Evolutionary conservation across 1,284 basidiomycete species (phyloP).

Genomic region (Mycosarcoma maydis): DNA sequence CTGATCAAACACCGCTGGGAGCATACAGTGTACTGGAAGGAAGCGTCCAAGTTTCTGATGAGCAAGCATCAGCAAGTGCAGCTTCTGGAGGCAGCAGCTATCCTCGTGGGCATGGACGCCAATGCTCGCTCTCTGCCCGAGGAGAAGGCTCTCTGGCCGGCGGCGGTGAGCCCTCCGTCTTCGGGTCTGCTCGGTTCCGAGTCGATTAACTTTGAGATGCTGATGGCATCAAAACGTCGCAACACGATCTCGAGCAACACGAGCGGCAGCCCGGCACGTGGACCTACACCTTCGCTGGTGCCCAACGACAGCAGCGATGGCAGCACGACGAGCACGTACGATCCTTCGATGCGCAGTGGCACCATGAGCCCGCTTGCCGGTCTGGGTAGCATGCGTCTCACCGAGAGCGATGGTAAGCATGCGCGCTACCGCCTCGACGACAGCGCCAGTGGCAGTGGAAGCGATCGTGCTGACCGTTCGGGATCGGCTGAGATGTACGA

Average conservation of each 20-base stretch:
- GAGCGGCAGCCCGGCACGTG: slow-evolving; percentile 41
- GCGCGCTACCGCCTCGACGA: slow-evolving; percentile 39
- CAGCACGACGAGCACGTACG: slow-evolving; percentile 46
- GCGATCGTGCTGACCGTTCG: slow-evolving; percentile 39
- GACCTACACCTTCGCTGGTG: slow-evolving; percentile 34
- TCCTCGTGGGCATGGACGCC: slow-evolving; percentile 74
- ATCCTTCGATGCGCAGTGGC: slow-evolving; percentile 37
- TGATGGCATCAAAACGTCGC: slow-evolving; percentile 60
- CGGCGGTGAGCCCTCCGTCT: slow-evolving; percentile 70
- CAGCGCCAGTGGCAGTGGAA: slow-evolving; percentile 28
- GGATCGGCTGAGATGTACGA: slow-evolving; percentile 57
- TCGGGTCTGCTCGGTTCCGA: slow-evolving; percentile 69
- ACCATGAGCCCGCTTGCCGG: slow-evolving; percentile 49
- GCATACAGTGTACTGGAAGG: slow-evolving; percentile 95
- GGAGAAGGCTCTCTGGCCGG: slow-evolving; percentile 80
- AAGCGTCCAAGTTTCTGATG: slow-evolving; percentile 90
- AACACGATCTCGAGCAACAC: slow-evolving; percentile 42
- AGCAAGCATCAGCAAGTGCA: slow-evolving; percentile 99
- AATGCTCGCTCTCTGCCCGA: slow-evolving; percentile 83
- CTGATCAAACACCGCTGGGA: slow-evolving; percentile 98
- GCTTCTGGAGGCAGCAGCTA: slow-evolving; percentile 94
- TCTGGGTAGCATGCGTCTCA: slow-evolving; percentile 42
- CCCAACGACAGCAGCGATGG: slow-evolving; percentile 50
- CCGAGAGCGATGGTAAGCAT: slow-evolving; percentile 21
- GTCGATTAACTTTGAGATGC: slow-evolving; percentile 66